These are phyloP conservation scores for Botryosphaeria dothidea DNA, from an alignment of 2,329 filamentous ascomycete species.

Conservation along the genomic window DNA sequence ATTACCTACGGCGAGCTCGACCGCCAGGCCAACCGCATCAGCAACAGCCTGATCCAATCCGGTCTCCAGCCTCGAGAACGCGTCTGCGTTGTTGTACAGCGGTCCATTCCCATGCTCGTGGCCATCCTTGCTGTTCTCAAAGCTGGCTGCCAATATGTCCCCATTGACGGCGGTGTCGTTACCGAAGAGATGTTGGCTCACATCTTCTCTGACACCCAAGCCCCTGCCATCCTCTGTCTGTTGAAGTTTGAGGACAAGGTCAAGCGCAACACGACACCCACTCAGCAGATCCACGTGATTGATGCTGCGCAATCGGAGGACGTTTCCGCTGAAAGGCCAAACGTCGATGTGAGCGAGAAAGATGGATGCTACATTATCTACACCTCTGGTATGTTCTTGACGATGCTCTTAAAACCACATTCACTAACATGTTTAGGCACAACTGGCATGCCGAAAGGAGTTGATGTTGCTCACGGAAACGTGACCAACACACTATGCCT, in stretches of 20 bases:
- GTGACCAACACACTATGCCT: slow-evolving; percentile 56
- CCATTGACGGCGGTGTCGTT: neutral
- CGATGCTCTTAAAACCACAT: slow-evolving; percentile 13
- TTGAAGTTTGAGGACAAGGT: slow-evolving; percentile 33
- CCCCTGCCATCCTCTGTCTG: slow-evolving; percentile 52
- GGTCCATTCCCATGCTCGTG: slow-evolving; percentile 36
- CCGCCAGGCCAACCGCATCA: neutral
- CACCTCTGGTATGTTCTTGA: slow-evolving; percentile 44
- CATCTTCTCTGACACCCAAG: slow-evolving; percentile 51
- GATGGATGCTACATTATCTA: slow-evolving; percentile 47
- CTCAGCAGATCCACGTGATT: neutral
- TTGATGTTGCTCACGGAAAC: slow-evolving; percentile 58
- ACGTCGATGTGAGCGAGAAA: slow-evolving; percentile 22
- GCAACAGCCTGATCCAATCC: neutral
- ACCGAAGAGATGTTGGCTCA: slow-evolving; percentile 37
- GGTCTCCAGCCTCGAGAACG: neutral
- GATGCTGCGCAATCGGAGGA: slow-evolving; percentile 20
- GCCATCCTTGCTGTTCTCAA: slow-evolving; percentile 39
- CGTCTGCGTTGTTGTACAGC: slow-evolving; percentile 39
- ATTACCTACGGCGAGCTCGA: slow-evolving; percentile 3
- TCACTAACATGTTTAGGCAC: slow-evolving; percentile 36
- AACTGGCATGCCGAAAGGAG: slow-evolving; percentile 60
- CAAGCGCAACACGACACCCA: slow-evolving; percentile 21
- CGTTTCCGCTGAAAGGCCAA: slow-evolving; percentile 25
- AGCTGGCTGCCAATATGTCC: slow-evolving; percentile 25